A percentile compares a stretch with the other conserved stretches of the same genome.
phyloP scores from a whole-genome alignment of 2,329 filamentous ascomycete genomes.

The Ceratocystis cacaofunesta region DNA sequence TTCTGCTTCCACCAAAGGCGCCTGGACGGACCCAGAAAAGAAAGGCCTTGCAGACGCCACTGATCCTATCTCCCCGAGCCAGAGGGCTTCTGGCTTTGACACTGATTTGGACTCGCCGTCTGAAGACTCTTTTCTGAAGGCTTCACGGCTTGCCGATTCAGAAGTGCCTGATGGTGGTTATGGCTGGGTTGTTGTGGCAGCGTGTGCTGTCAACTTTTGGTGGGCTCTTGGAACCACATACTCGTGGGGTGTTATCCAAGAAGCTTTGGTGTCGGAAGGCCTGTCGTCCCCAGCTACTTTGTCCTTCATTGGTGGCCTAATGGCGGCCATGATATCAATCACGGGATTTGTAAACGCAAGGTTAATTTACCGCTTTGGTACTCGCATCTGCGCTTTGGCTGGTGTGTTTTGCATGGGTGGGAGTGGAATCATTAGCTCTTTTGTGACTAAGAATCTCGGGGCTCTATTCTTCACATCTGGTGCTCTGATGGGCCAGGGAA shows the following conservation, averaged over 20 bases:
- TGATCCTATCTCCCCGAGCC: neutral
- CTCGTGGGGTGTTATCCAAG: constrained; percentile 47
- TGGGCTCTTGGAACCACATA: constrained; percentile 43
- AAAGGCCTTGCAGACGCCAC: neutral
- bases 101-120: neutral
- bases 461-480: constrained; percentile 26
- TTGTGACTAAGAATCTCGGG: constrained; percentile 24
- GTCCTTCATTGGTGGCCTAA: constrained; percentile 43
- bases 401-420: constrained; percentile 37
- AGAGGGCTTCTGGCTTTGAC: neutral
- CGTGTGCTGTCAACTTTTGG: constrained; percentile 37
- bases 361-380: constrained; percentile 36
- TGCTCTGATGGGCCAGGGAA: constrained; percentile 24
- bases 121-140: constrained; percentile 23
- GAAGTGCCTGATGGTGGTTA: constrained; percentile 39
- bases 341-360: constrained; percentile 38
- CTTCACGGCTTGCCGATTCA: constrained; percentile 31
- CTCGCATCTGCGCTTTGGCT: constrained; percentile 30
- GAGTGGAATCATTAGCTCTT: constrained; percentile 32
- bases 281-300: constrained; percentile 37
- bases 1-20: neutral
- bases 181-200: constrained; percentile 39
- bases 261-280: constrained; percentile 35
- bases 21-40: constrained; percentile 4
- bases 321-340: constrained; percentile 34